Evolutionary conservation across 2,329 filamentous ascomycete species (phyloP).

Genomic region (Arthrobotrys pseudoclavata): DNA sequence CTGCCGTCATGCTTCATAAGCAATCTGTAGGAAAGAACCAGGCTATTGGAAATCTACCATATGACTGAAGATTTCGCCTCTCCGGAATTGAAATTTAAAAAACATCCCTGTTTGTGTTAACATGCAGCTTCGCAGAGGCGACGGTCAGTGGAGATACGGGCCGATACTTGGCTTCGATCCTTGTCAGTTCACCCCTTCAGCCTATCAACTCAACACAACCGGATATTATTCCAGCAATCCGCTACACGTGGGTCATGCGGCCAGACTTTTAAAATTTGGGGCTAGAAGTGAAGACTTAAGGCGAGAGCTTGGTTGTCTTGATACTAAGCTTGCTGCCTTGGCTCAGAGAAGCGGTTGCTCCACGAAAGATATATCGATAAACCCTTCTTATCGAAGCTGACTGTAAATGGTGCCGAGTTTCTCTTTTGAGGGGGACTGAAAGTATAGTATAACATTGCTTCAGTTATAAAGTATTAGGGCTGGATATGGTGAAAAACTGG

Average conservation of each 20-base stretch:
- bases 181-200: slow-evolving; percentile 11
- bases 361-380: not conserved
- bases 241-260: slow-evolving; percentile 27
- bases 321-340: slow-evolving; percentile 21
- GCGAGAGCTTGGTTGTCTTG: slow-evolving; percentile 52
- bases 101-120: slow-evolving; percentile 34
- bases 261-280: slow-evolving; percentile 11
- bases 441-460: no score
- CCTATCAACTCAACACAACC: slow-evolving; percentile 44
- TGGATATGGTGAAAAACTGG: no score
- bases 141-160: slow-evolving; percentile 54
- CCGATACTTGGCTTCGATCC: slow-evolving; percentile 37
- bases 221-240: slow-evolving; percentile 58
- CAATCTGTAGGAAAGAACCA: slow-evolving; percentile 5
- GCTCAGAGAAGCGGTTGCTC: slow-evolving; percentile 8
- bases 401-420: no score
- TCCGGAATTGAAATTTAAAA: slow-evolving; percentile 30
- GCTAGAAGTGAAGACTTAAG: slow-evolving; percentile 8
- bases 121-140: not conserved
- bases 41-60: slow-evolving; percentile 28
- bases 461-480: no score
- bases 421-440: no score
- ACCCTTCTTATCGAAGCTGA: no score
- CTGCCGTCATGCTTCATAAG: slow-evolving; percentile 10
- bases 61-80: slow-evolving; percentile 13